Conservation (phyloP, 768 basidiomycete species). For the Boletus eberwhitei region DNA sequence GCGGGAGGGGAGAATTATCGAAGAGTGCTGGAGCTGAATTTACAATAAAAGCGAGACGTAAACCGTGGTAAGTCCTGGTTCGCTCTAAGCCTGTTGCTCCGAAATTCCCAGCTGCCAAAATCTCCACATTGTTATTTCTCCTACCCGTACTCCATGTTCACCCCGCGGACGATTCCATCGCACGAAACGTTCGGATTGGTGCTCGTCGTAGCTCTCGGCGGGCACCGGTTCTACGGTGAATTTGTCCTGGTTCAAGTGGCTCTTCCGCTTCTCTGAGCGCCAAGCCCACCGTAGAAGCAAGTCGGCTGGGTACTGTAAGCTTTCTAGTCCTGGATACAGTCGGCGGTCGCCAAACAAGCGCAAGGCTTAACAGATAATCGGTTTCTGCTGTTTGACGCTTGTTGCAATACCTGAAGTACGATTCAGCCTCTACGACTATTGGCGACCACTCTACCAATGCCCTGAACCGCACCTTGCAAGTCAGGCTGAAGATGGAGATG, state of each 20-base stretch:
- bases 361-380: background rate
- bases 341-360: background rate
- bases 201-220: background rate
- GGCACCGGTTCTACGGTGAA: background rate
- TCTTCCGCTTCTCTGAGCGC: background rate
- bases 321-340: background rate
- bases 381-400: background rate
- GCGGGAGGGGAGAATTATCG: constrained; percentile 63
- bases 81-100: background rate
- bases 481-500: no score
- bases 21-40: constrained; percentile 90
- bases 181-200: background rate
- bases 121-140: background rate
- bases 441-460: background rate
- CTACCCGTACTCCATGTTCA: background rate
- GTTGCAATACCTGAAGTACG: background rate
- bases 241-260: background rate
- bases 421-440: background rate
- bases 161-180: background rate
- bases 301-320: background rate
- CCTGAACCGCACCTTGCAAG: background rate
- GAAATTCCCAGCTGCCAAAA: background rate
- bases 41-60: no score
- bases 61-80: no score
- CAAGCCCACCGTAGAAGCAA: background rate